A percentile compares a stretch with the other conserved stretches of the same genome.
phyloP scores from a whole-genome alignment of 345 rosid genomes.

The Arabidopsis suecica region DNA sequence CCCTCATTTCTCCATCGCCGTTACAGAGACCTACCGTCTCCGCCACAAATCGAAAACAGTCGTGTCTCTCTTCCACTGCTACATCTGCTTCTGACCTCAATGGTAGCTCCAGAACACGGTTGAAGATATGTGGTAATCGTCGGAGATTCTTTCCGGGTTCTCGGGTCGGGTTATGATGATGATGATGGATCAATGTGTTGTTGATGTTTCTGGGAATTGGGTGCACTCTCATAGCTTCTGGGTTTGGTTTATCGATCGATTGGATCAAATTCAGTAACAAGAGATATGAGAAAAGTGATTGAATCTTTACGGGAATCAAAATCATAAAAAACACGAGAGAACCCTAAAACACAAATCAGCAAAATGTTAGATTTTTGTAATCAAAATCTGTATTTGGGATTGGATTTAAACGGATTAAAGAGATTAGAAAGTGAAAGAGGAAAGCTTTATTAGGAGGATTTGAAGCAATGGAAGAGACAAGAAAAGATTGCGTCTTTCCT shows the following conservation, averaged over 20 bases:
- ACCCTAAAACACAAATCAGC: background rate
- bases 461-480: constrained; percentile 32
- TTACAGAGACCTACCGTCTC: constrained; percentile 61
- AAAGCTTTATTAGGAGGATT: background rate
- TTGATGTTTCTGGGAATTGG: constrained; percentile 71
- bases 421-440: background rate
- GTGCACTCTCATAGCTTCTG: constrained; percentile 80
- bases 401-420: background rate
- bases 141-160: constrained; percentile 79
- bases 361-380: constrained; percentile 22
- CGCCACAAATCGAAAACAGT: constrained; percentile 84
- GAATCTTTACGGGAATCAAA: constrained; percentile 23
- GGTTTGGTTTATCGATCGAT: constrained; percentile 27
- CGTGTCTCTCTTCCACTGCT: constrained; percentile 70
- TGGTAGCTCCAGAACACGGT: constrained; percentile 90
- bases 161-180: constrained; percentile 53
- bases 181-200: constrained; percentile 48
- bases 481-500: constrained; percentile 31
- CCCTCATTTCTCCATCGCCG: constrained; percentile 64
- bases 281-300: constrained; percentile 15
- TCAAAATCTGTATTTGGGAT: background rate
- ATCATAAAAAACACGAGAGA: constrained; percentile 28
- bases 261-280: constrained; percentile 38
- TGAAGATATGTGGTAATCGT: constrained; percentile 91
- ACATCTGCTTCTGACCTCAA: constrained; percentile 91